A percentile compares a stretch with the other conserved stretches of the same genome.
Evolutionary conservation across 192 early-diverging fungal genomes (phyloP).

Genomic region (Entomortierella beljakovae): DNA sequence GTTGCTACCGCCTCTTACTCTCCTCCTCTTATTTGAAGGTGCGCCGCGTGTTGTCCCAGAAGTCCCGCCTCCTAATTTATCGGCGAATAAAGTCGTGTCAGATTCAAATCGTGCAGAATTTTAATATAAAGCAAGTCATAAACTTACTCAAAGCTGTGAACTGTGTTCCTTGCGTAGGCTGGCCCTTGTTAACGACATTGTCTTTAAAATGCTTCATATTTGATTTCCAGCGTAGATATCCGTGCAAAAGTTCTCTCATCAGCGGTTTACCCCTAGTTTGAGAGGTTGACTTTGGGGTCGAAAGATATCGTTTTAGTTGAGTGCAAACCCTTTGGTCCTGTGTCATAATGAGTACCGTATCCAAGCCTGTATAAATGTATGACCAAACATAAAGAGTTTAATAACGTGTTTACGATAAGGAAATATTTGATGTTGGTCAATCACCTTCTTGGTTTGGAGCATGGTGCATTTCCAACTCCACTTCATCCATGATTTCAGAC

Average conservation of each 20-base stretch:
- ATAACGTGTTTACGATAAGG: not conserved
- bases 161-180: not conserved
- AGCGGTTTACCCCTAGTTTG: slow-evolving; percentile 44
- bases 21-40: slow-evolving; percentile 62
- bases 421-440: not conserved
- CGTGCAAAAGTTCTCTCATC: slow-evolving; percentile 62
- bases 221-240: slow-evolving; percentile 85
- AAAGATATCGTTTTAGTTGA: slow-evolving; percentile 71
- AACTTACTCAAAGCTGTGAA: not conserved
- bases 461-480: slow-evolving; percentile 71
- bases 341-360: slow-evolving; percentile 77
- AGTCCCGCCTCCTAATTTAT: not conserved
- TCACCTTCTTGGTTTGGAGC: slow-evolving; percentile 37
- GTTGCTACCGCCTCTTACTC: slow-evolving; percentile 51
- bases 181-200: slow-evolving; percentile 31
- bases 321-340: slow-evolving; percentile 72
- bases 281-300: slow-evolving; percentile 27
- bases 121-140: too few relatives aligned
- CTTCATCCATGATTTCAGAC: slow-evolving; percentile 78
- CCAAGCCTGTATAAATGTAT: slow-evolving; percentile 6
- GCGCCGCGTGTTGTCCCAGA: slow-evolving; percentile 18
- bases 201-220: slow-evolving; percentile 61
- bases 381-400: not conserved
- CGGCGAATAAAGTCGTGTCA: too few relatives aligned
- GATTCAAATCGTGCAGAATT: too few relatives aligned